These are phyloP conservation scores for Eucalyptus fibrosa DNA, from an alignment of 345 rosid genomes.

Conservation along the genomic window DNA sequence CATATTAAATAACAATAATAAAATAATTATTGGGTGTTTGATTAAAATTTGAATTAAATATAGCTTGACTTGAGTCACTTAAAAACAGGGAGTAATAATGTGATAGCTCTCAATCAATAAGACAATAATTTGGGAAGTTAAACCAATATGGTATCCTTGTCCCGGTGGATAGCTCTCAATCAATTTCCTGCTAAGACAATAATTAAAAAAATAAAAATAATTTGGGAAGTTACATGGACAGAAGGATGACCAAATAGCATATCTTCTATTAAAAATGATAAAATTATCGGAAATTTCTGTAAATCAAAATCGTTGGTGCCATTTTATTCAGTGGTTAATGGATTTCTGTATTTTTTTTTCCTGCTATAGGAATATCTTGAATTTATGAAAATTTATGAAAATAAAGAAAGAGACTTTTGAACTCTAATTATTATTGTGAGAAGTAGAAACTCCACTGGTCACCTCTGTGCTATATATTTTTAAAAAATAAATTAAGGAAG, in stretches of 20 bases:
- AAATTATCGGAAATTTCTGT: background rate
- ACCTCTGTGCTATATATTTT: background rate
- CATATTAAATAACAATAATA: background rate
- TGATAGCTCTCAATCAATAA: background rate
- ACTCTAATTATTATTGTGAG: background rate
- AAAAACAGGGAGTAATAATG: background rate
- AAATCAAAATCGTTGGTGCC: background rate
- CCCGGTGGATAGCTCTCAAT: background rate
- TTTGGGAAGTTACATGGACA: background rate
- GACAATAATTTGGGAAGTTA: background rate
- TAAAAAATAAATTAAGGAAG: background rate
- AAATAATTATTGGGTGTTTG: background rate
- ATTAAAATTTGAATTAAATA: background rate
- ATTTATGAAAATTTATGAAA: background rate
- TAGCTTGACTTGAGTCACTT: background rate
- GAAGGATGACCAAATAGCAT: background rate
- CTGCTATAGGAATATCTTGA: background rate
- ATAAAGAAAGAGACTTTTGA: background rate
- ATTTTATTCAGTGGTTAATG: background rate
- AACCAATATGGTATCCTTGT: too few species aligned
- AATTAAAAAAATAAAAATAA: too few species aligned
- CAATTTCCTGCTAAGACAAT: too few species aligned
- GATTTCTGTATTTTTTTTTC: background rate
- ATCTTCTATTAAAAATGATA: background rate
- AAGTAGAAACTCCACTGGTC: background rate